Base-by-base conservation (phyloP, 257 asterid species). In the Nicotiana tabacum region DNA sequence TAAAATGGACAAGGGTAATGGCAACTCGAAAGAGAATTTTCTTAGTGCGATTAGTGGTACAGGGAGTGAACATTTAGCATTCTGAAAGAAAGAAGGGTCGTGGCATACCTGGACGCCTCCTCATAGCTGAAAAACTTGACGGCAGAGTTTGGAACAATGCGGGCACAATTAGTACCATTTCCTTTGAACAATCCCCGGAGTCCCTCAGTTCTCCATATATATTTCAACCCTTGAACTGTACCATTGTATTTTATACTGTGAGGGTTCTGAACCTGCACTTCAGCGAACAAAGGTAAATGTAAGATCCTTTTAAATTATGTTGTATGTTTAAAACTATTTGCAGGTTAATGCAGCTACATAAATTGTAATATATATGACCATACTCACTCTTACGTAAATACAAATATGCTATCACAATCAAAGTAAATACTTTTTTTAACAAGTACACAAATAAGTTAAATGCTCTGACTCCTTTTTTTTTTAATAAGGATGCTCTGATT, bases 41-140 rank as follows among this genome's bases (percentile, higher is more conserved):
- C 29, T 15, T 51, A 51, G 30, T 51, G 80, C 4, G 64, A 29
- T 76, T 6, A n/a, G 65, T 18, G 65, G 65, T 76, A 2, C 16
- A 51, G 18, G 46, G 65, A 76, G 48, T 62, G 16, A 43, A 6
- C 11, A 11, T 62, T 62, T 60, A 79, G 27, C 74, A 65, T 62
- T 37, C 37, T 30, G 17, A 37, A 27, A 58, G 76, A 80, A 78
- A 78, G 60, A 35, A 61, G 60, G 48, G 16, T 11, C 30, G 65
- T 76, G 81, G 58, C 48, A 91, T 92, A 96, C 98, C 91, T 94
- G 88, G 98, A 93, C 60, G 99, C 98, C 83, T 96, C 98, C 95
- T 96, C 99, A 66, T 96, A 96, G 94, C 98, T 96, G 92, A 96
- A 96, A 94, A 96, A 96, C 92, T 96, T 96, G 61, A 96, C 99